These are phyloP conservation scores for Mortierella sp. DNA, from an alignment of 371 early-diverging fungal species.

Conservation along the genomic window DNA sequence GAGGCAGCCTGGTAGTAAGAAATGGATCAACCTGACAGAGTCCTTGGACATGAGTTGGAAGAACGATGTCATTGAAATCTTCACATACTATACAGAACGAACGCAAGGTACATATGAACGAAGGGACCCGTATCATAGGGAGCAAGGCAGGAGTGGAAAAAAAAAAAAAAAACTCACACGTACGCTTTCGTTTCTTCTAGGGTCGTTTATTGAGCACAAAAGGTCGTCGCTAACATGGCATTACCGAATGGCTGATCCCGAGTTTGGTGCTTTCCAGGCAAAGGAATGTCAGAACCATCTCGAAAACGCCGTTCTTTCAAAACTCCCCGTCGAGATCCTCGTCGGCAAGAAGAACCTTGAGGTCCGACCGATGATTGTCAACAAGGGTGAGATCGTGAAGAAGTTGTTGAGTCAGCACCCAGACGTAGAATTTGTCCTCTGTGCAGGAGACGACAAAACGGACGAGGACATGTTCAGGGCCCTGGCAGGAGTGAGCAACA, in stretches of 20 bases:
- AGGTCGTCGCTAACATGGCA: slow-evolving; percentile 90
- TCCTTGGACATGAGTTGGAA: slow-evolving; percentile 90
- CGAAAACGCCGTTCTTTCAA: slow-evolving; percentile 87
- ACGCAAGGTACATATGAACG: slow-evolving; percentile 84
- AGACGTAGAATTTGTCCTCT: slow-evolving; percentile 86
- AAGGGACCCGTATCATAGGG: no score
- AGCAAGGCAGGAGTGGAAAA: no score
- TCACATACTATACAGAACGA: slow-evolving; percentile 90
- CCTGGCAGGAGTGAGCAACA: slow-evolving; percentile 46
- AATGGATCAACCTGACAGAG: slow-evolving; percentile 85
- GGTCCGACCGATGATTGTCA: slow-evolving; percentile 83
- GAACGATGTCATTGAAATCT: slow-evolving; percentile 86
- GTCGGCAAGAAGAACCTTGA: slow-evolving; percentile 97
- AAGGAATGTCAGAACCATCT: slow-evolving; percentile 94
- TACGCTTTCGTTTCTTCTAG: no score
- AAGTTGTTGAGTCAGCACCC: slow-evolving; percentile 70
- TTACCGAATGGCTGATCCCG: slow-evolving; percentile 89
- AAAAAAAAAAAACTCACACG: no score
- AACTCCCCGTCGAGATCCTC: slow-evolving; percentile 92
- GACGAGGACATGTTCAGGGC: slow-evolving; percentile 97
- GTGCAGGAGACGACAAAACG: slow-evolving; percentile 96
- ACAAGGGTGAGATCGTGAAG: slow-evolving; percentile 94
- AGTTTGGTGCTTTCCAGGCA: slow-evolving; percentile 76
- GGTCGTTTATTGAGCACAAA: slow-evolving; percentile 87
- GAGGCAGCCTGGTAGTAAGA: slow-evolving; percentile 62